These are phyloP conservation scores for Aspergillus carlsbadensis DNA, from an alignment of 495 filamentous ascomycete species.

Conservation along the genomic window DNA sequence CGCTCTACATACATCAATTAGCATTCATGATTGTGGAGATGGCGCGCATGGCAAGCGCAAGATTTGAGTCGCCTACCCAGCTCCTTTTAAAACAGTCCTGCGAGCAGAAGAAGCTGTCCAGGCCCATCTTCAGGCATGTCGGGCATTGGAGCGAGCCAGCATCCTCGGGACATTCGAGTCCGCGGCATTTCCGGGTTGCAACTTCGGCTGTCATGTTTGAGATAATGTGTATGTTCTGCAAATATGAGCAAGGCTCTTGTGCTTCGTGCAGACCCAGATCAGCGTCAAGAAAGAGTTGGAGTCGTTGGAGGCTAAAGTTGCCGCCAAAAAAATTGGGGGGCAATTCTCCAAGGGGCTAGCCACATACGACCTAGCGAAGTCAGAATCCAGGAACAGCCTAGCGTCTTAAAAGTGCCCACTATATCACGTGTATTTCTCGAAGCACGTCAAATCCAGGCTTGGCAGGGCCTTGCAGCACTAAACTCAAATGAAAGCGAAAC, in stretches of 20 bases:
- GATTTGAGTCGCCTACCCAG: slow-evolving; percentile 69
- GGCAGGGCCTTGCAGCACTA: not conserved
- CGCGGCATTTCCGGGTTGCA: slow-evolving; percentile 63
- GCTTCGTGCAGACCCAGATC: not conserved
- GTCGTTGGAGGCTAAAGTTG: not conserved
- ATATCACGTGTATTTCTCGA: slow-evolving; percentile 1
- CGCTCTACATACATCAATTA: slow-evolving; percentile 48
- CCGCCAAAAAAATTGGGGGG: slow-evolving; percentile 6
- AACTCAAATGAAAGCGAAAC: not conserved
- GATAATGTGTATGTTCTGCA: not conserved
- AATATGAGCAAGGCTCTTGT: not conserved
- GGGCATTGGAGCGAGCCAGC: slow-evolving; percentile 87
- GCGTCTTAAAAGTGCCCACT: not conserved
- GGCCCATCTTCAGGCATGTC: slow-evolving; percentile 85
- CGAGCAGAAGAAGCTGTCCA: slow-evolving; percentile 93
- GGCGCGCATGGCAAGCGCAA: slow-evolving; percentile 15
- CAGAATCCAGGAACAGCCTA: slow-evolving; percentile 8
- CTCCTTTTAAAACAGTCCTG: slow-evolving; percentile 99
- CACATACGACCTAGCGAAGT: not conserved
- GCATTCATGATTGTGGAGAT: not conserved
- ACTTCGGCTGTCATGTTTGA: slow-evolving; percentile 13
- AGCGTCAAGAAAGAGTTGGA: not conserved
- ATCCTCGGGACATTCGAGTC: slow-evolving; percentile 78
- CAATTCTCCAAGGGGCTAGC: not conserved
- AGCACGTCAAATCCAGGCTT: not conserved